These are phyloP conservation scores for Nicotiana undulata DNA, from an alignment of 257 asterid genomes.

Conservation along the genomic window DNA sequence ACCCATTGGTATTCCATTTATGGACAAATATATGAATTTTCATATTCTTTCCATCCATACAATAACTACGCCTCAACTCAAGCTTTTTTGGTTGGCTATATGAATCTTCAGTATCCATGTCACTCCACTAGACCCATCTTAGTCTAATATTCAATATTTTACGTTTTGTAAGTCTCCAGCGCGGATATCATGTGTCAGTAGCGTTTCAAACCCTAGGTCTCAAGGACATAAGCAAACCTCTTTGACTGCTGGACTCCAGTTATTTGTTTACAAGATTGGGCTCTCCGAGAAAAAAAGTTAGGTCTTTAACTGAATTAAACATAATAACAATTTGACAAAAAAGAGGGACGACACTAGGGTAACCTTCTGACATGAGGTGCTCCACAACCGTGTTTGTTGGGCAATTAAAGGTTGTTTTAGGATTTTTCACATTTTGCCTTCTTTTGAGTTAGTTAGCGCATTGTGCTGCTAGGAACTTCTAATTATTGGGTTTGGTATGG, in stretches of 20 bases:
- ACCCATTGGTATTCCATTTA: background rate
- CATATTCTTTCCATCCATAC: background rate
- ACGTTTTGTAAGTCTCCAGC: background rate
- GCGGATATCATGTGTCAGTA: background rate
- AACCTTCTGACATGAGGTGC: background rate
- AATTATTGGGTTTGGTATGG: background rate
- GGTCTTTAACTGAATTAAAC: background rate
- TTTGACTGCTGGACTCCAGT: background rate
- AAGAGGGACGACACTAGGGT: no score
- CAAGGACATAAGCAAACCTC: background rate
- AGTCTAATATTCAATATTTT: background rate
- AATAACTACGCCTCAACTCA: background rate
- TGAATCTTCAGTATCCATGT: background rate
- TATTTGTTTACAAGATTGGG: background rate
- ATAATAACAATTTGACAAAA: background rate
- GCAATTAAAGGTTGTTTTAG: background rate
- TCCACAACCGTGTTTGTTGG: background rate
- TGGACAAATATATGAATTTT: background rate
- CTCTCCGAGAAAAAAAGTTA: background rate
- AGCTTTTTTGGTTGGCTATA: background rate
- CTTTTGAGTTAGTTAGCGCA: background rate
- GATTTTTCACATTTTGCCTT: background rate
- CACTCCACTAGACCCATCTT: background rate
- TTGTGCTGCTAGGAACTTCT: background rate
- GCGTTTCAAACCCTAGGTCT: background rate